Evolutionary conservation across 176 grass and related monocot genomes (phyloP).

Genomic region (Eragrostis curvula): DNA sequence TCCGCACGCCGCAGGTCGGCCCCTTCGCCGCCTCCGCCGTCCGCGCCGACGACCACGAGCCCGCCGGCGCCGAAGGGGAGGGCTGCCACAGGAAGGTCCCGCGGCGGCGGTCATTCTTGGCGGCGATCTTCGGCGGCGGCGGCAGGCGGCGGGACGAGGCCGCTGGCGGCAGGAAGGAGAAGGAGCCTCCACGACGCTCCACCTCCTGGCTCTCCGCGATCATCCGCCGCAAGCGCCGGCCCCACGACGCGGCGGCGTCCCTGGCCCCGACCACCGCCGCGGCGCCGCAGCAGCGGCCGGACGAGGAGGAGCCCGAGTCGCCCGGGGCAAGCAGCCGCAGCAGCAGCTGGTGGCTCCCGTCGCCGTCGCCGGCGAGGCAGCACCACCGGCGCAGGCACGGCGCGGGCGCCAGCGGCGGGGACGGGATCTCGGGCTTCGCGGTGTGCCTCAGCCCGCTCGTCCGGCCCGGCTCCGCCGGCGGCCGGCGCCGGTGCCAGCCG

Average conservation of each 20-base stretch:
- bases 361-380: slow-evolving; percentile 42
- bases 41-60: slow-evolving; percentile 13
- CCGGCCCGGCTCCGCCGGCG: slow-evolving; percentile 42
- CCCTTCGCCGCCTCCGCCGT: slow-evolving; percentile 26
- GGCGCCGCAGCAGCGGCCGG: slow-evolving; percentile 10
- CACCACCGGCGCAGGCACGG: slow-evolving; percentile 31
- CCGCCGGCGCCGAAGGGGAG: neutral
- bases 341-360: slow-evolving; percentile 52
- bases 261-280: slow-evolving; percentile 16
- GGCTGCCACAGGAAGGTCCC: neutral
- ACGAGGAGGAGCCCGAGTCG: slow-evolving; percentile 55
- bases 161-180: neutral
- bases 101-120: slow-evolving; percentile 20
- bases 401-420: slow-evolving; percentile 30
- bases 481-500: slow-evolving; percentile 44
- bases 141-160: neutral
- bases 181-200: slow-evolving; percentile 37
- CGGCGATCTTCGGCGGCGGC: slow-evolving; percentile 48
- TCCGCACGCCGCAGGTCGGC: slow-evolving; percentile 62
- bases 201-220: slow-evolving; percentile 49
- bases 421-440: slow-evolving; percentile 57
- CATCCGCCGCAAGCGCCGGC: slow-evolving; percentile 41
- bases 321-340: slow-evolving; percentile 31
- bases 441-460: slow-evolving; percentile 59
- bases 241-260: neutral